These are phyloP conservation scores for Thielaviopsis musarum DNA, from an alignment of 2,329 filamentous ascomycete species.

Conservation along the genomic window DNA sequence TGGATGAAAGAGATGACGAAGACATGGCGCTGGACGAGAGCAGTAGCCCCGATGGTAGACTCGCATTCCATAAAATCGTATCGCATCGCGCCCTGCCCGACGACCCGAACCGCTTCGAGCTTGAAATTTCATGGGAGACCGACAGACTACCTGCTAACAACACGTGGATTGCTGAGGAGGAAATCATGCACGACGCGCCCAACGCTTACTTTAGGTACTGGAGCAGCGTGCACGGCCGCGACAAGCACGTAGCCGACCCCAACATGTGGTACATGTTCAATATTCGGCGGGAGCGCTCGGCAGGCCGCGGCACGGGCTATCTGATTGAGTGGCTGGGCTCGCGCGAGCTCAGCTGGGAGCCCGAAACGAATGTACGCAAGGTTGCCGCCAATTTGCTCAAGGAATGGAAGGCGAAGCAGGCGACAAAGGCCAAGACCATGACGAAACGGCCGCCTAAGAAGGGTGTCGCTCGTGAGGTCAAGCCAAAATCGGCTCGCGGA, in stretches of 20 bases:
- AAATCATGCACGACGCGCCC: constrained; percentile 7
- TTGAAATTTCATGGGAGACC: constrained; percentile 3
- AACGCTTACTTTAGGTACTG: constrained; percentile 9
- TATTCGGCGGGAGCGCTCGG: constrained; percentile 2
- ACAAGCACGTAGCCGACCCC: constrained; percentile 8
- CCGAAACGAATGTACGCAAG: neutral
- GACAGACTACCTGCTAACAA: neutral
- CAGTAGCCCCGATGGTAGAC: no score
- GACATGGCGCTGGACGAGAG: neutral
- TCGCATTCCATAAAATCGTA: neutral
- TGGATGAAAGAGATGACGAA: neutral
- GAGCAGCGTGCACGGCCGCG: constrained; percentile 5
- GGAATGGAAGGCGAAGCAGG: constrained; percentile 1
- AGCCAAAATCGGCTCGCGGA: no score
- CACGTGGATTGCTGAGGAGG: constrained; percentile 7
- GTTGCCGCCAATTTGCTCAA: constrained; percentile 2
- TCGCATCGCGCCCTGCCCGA: neutral
- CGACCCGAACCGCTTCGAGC: constrained; percentile 9
- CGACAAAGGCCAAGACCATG: neutral
- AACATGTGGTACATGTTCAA: constrained; percentile 11
- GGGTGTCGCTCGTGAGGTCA: neutral
- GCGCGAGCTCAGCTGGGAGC: constrained; percentile 9
- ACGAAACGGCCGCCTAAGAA: neutral
- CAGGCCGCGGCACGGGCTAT: neutral
- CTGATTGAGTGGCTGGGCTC: constrained; percentile 10